A percentile compares a stretch with the other conserved stretches of the same genome.
Evolutionary conservation across 768 basidiomycete species (phyloP).

Genomic region (Boletus rufocinnamomeus): DNA sequence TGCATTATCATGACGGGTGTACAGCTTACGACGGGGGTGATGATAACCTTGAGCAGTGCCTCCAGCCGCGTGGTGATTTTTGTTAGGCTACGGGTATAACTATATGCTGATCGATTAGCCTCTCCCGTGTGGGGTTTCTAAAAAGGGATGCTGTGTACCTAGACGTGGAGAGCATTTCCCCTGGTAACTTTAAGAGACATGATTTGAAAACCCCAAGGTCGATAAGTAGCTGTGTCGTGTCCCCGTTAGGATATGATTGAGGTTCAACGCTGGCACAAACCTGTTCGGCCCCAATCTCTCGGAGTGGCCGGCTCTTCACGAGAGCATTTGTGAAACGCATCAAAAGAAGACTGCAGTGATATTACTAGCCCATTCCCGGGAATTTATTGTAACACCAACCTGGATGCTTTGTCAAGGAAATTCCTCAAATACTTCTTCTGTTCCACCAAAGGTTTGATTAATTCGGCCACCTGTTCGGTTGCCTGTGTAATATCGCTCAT

Average conservation of each 20-base stretch:
- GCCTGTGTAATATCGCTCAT: conserved; percentile 73
- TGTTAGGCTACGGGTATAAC: conserved; percentile 79
- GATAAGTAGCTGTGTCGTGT: conserved; percentile 65
- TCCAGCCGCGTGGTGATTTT: conserved; percentile 84
- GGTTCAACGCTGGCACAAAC: conserved; percentile 37
- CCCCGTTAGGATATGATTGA: conserved; percentile 10
- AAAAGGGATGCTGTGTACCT: conserved; percentile 43
- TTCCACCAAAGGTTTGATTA: conserved; percentile 79
- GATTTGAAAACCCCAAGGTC: conserved; percentile 88
- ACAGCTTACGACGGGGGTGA: conserved; percentile 80
- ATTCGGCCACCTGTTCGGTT: conserved; percentile 74
- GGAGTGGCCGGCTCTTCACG: conserved; percentile 87
- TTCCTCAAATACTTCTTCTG: conserved; percentile 95
- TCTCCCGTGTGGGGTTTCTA: neutral
- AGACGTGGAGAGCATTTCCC: conserved; percentile 57
- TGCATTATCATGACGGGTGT: neutral
- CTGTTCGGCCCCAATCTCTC: conserved; percentile 95
- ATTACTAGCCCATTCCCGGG: neutral
- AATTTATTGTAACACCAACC: conserved; percentile 47
- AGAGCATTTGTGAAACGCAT: conserved; percentile 87
- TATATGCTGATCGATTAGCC: conserved; percentile 36
- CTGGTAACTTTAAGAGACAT: conserved; percentile 81
- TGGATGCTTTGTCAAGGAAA: conserved; percentile 90
- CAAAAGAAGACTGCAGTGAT: conserved; percentile 64
- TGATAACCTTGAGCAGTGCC: conserved; percentile 91